Base-by-base conservation (phyloP, 805 yeast species). In the Yamadazyma akitaensis region DNA sequence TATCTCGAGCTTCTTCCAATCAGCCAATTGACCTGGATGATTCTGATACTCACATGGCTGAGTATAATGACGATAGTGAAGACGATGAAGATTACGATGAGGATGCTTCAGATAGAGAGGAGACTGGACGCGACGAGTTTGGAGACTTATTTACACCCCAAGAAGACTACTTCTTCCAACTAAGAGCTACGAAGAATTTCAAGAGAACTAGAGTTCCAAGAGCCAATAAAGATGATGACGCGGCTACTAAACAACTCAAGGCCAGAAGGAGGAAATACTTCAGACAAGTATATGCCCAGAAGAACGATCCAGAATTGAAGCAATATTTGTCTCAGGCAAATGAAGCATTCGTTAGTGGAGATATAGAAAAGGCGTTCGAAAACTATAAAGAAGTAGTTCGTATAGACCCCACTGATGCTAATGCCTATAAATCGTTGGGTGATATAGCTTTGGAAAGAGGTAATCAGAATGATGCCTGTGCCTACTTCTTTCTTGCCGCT, bases 401-500 rank as follows among this genome's bases (percentile, higher is more conserved):
- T 55, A 73, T 82, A 44, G 96, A 90, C 59, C 84, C 88, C 12
- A 79, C 79, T 53, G 85, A 87, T 60, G 84, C 80, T 62, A 81
- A 86, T 38, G 97, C 97, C 0, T 91, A 91, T 70, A 84, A 86
- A 57, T 86, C 95, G 0, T 67, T 90, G 38, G 97, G 97, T 40
- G 96, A 88, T 58, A 86, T 92, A 40, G 84, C 86, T 53, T 75
- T 80, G 46, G 69, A 77, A 43, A 84, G 81, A 50, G 91, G 89
- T 1, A 72, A 81, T 39, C 64, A 77, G 42, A 80, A 83, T 53
- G 85, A 86, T 58, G 80, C 96, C 61, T 82, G 96, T 61, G 81
- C 82, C 58, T 77, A 85, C 40, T 81, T 97, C 96, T 69, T 86
- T 55, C 57, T 87, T 44, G 94, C 96, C 25, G 91, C 96, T 0